Evolutionary conservation across 371 early-diverging fungal genomes (phyloP).

Genomic region (Lichtheimia corymbifera): DNA sequence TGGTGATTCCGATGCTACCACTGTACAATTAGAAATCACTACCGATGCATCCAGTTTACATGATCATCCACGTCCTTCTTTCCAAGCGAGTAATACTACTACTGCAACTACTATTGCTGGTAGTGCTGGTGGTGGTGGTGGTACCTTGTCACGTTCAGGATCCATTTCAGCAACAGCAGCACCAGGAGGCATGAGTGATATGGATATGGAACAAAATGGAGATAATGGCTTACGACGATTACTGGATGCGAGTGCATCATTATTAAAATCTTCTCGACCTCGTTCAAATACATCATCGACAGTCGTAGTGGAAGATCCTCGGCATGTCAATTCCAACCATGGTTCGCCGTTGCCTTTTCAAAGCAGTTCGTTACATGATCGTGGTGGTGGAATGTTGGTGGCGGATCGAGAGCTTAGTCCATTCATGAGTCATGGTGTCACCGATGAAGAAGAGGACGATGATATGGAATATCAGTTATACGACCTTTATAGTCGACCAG

Average conservation of each 20-base stretch:
- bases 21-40: constrained; percentile 43
- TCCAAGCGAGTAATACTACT: neutral
- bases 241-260: constrained; percentile 41
- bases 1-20: constrained; percentile 42
- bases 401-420: constrained; percentile 56
- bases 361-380: constrained; percentile 13
- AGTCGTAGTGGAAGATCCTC: constrained; percentile 28
- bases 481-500: constrained; percentile 18
- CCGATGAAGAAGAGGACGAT: constrained; percentile 49
- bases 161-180: constrained; percentile 13
- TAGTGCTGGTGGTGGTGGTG: neutral
- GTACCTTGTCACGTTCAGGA: constrained; percentile 17
- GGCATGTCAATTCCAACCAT: neutral
- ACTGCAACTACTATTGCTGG: neutral
- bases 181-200: constrained; percentile 1
- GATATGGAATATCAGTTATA: constrained; percentile 16
- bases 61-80: neutral
- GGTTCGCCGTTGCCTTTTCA: constrained; percentile 2
- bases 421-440: constrained; percentile 57
- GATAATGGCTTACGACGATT: constrained; percentile 34
- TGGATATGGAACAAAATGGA: neutral
- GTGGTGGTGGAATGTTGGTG: constrained; percentile 43
- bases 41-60: constrained; percentile 19
- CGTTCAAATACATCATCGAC: constrained; percentile 43
- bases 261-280: constrained; percentile 31